phyloP scores from a whole-genome alignment of 2,329 filamentous ascomycete genomes.

The Cytospora mali region DNA sequence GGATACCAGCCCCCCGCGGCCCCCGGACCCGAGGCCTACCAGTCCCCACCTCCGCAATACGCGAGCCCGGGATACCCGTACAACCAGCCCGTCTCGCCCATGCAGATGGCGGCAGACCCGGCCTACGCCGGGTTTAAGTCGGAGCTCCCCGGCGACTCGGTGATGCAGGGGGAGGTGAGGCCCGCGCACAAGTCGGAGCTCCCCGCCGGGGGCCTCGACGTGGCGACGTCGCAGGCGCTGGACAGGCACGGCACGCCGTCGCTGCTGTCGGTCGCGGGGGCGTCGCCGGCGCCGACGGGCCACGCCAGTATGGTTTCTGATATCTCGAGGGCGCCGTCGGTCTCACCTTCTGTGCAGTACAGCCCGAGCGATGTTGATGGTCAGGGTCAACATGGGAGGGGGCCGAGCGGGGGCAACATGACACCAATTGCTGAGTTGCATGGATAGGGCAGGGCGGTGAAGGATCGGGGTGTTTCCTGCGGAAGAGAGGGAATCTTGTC shows the following conservation, averaged over 20 bases:
- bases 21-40: not conserved
- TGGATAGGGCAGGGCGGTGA: slow-evolving; percentile 1
- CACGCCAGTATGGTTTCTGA: slow-evolving; percentile 13
- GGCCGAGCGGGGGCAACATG: not conserved
- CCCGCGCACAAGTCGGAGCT: not conserved
- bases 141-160: not conserved
- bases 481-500: no score
- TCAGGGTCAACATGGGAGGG: not conserved
- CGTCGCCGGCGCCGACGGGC: not conserved
- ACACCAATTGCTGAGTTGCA: slow-evolving; percentile 8
- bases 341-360: not conserved
- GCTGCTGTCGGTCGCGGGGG: slow-evolving; percentile 6
- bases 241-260: slow-evolving; percentile 5
- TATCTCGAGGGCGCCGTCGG: slow-evolving; percentile 9
- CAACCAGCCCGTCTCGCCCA: not conserved
- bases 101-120: not conserved
- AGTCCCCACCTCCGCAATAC: slow-evolving; percentile 12
- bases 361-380: not conserved
- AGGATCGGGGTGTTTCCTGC: no score
- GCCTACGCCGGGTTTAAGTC: slow-evolving; percentile 8
- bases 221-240: not conserved
- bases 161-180: not conserved
- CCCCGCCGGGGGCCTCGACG: not conserved
- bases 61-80: not conserved
- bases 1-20: slow-evolving; percentile 7